Evolutionary conservation across 768 basidiomycete species (phyloP), one percentile per base, ranked within the genome.

Genomic region (Boletus vinaceobasis): DNA sequence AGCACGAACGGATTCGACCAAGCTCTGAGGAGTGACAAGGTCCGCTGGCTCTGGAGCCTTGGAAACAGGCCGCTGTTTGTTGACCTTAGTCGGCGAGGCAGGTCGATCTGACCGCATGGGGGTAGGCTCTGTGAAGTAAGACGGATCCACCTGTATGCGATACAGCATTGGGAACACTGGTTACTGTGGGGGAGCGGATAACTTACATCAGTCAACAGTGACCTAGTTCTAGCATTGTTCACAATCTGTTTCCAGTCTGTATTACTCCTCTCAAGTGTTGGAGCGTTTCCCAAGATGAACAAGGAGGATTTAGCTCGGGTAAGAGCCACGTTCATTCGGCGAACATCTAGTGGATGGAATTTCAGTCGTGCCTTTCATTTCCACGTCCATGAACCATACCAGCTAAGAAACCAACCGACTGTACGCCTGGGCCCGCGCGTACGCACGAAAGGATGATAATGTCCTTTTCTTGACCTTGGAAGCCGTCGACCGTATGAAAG

Each of bases 381-480:
- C 50, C 31, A 47, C 40, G 29, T 55, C 37, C 7, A 59, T 17
- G 29, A 27, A 38, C 39, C 66, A 40, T 60, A 87, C 90, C 93
- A 60, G 85, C 80, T 63, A 98, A 79, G 77, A 98, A 98, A 55
- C 97, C 97, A 51, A 98, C 83, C 0, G 76, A 82, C 53, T 81
- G 79, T 19, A 93, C 70, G n/a, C 88, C 87, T 17, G 90, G 86
- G 6, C 97, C 94, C 10, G 93, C 90, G 58, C 97, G 85, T 19
- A 98, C 97, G 68, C 94, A 97, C 4, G 97, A 98, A 19, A 99
- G 78, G 60, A 99, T 98, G 72, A 99, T 96, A 50, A 99, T 83
- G 62, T 96, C 93, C 69, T 99, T 99, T 71, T 99, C 97, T 74
- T 99, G 97, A 45, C 97, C 97, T 50, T 99, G 97, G 66, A 98